phyloP scores from a whole-genome alignment of 2,329 filamentous ascomycete species.

The Alternaria arborescens region DNA sequence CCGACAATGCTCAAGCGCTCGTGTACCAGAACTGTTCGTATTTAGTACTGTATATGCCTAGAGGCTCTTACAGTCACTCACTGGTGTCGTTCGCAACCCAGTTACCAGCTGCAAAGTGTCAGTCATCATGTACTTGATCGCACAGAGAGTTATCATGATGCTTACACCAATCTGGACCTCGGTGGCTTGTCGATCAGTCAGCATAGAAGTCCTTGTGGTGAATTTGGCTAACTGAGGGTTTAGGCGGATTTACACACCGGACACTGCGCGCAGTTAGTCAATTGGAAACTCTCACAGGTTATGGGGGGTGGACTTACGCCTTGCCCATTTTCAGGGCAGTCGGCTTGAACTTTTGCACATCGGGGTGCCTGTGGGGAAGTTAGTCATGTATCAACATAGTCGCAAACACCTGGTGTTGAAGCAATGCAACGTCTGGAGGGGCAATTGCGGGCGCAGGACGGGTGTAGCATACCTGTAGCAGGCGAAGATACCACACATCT shows the following conservation, averaged over 20 bases:
- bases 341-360: slow-evolving; percentile 96
- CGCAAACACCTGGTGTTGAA: slow-evolving; percentile 9
- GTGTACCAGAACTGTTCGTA: slow-evolving; percentile 77
- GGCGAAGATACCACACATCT: slow-evolving; percentile 97
- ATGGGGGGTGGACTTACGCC: slow-evolving; percentile 69
- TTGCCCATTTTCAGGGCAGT: slow-evolving; percentile 92
- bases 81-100: slow-evolving; percentile 90
- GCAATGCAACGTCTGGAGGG: slow-evolving; percentile 25
- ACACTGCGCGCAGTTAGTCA: slow-evolving; percentile 67
- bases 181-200: slow-evolving; percentile 62
- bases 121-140: slow-evolving; percentile 41
- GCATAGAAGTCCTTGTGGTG: neutral
- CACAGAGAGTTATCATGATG: slow-evolving; percentile 45
- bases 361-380: slow-evolving; percentile 71
- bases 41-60: slow-evolving; percentile 27
- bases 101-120: slow-evolving; percentile 75
- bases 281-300: slow-evolving; percentile 21
- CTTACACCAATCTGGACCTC: slow-evolving; percentile 98
- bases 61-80: slow-evolving; percentile 52
- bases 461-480: slow-evolving; percentile 75
- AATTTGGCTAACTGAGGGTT: neutral
- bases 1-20: slow-evolving; percentile 98
- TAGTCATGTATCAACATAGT: slow-evolving; percentile 36
- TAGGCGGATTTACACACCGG: slow-evolving; percentile 56
- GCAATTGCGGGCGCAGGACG: slow-evolving; percentile 30